These are phyloP conservation scores for Metarhizium anisopliae DNA, from an alignment of 2,329 filamentous ascomycete species.

Conservation along the genomic window DNA sequence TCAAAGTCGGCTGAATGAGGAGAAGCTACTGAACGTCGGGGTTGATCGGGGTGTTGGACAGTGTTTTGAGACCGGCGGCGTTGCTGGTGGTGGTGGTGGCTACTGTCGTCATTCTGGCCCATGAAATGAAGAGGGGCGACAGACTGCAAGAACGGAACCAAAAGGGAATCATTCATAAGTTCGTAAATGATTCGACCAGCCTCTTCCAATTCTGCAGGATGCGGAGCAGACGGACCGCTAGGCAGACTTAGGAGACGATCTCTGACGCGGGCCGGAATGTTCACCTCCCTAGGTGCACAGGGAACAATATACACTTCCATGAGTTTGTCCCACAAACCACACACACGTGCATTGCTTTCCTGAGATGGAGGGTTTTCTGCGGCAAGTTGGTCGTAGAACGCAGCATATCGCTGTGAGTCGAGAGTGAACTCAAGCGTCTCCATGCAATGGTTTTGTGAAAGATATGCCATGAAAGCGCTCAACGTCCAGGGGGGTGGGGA, in stretches of 20 bases:
- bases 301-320: constrained; percentile 85
- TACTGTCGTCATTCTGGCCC: constrained; percentile 25
- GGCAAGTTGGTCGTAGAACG: constrained; percentile 40
- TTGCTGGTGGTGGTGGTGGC: constrained; percentile 21
- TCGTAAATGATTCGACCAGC: constrained; percentile 87
- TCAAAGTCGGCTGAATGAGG: constrained; percentile 40
- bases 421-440: constrained; percentile 96
- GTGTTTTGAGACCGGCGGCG: constrained; percentile 4
- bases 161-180: constrained; percentile 92
- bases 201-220: constrained; percentile 67
- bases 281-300: constrained; percentile 79
- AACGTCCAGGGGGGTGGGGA: constrained; percentile 85
- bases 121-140: constrained; percentile 31
- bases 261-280: constrained; percentile 77
- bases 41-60: constrained; percentile 1
- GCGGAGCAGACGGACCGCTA: constrained; percentile 53
- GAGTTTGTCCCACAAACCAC: constrained; percentile 77
- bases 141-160: constrained; percentile 82
- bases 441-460: constrained; percentile 93
- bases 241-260: constrained; percentile 61
- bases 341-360: constrained; percentile 55
- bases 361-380: constrained; percentile 27
- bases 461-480: constrained; percentile 88
- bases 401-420: constrained; percentile 77
- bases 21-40: constrained; percentile 27